phyloP scores from a whole-genome alignment of 106 monocot species.

The Apostasia ramifera region DNA sequence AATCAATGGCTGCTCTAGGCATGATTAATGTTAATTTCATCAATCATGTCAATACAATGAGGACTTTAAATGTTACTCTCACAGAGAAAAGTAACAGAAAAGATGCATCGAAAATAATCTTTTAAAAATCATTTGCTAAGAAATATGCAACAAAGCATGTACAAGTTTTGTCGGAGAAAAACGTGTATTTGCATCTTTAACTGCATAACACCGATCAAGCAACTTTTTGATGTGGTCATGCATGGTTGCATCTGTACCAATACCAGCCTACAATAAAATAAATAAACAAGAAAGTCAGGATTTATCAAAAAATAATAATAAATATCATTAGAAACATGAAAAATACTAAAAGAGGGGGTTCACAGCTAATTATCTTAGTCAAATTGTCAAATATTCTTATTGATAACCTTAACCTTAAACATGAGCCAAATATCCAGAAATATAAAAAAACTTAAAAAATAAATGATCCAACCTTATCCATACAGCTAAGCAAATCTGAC shows the following conservation, averaged over 20 bases:
- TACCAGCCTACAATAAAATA: conserved; percentile 58
- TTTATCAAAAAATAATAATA: background rate
- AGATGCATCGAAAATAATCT: no score
- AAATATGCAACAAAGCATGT: background rate
- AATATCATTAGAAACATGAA: background rate
- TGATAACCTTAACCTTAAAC: background rate
- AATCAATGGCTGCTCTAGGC: no score
- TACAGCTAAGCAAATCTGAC: conserved; percentile 91
- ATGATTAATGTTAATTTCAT: no score
- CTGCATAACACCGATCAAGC: conserved; percentile 88
- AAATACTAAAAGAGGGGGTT: background rate
- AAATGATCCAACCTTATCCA: conserved; percentile 68
- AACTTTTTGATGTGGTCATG: conserved; percentile 98
- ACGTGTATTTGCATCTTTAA: conserved; percentile 84
- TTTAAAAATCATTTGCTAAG: background rate
- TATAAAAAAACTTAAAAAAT: background rate
- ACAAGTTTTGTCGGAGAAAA: conserved; percentile 98
- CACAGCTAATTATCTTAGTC: background rate
- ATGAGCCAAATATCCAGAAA: background rate
- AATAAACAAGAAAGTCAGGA: conserved; percentile 3
- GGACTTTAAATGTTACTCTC: no score
- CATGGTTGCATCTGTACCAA: conserved; percentile 99
- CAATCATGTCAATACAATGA: no score
- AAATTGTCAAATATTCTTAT: background rate
- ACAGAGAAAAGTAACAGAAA: no score